Percentiles rank a stretch among this genome's conserved stretches.
These are phyloP conservation scores for Dactylorhiza incarnata DNA, from an alignment of 106 monocot genomes.

Conservation along the genomic window DNA sequence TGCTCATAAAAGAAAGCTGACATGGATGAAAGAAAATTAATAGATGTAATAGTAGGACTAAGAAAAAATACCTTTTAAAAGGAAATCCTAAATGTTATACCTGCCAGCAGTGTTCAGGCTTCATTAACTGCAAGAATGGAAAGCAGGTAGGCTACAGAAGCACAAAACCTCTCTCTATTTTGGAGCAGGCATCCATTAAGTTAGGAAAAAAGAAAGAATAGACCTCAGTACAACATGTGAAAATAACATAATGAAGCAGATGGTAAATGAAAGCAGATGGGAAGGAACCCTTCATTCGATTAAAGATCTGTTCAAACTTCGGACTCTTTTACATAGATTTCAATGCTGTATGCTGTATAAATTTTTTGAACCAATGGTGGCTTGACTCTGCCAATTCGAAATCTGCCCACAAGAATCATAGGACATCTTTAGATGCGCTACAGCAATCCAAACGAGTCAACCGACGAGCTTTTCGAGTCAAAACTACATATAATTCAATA, in stretches of 20 bases:
- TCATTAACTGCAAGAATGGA: neutral
- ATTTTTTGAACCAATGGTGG: neutral
- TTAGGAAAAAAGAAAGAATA: neutral
- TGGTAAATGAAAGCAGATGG: neutral
- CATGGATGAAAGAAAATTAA: neutral
- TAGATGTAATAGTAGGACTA: neutral
- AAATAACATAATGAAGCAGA: neutral
- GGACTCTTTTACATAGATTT: constrained; percentile 21
- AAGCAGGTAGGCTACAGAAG: neutral
- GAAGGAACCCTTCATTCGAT: constrained; percentile 14
- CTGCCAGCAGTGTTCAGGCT: neutral
- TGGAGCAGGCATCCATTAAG: neutral
- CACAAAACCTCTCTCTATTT: neutral
- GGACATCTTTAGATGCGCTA: neutral
- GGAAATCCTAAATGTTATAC: neutral
- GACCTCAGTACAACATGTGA: neutral
- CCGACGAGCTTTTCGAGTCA: neutral
- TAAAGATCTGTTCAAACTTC: constrained; percentile 8
- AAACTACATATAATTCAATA: neutral
- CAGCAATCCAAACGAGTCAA: neutral
- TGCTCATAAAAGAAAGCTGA: neutral
- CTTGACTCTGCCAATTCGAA: neutral
- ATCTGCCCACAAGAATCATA: neutral
- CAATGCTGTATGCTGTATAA: constrained; percentile 21
- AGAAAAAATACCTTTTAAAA: neutral